phyloP scores from a whole-genome alignment of 2,329 filamentous ascomycete species.

The Aspergillus fischeri region DNA sequence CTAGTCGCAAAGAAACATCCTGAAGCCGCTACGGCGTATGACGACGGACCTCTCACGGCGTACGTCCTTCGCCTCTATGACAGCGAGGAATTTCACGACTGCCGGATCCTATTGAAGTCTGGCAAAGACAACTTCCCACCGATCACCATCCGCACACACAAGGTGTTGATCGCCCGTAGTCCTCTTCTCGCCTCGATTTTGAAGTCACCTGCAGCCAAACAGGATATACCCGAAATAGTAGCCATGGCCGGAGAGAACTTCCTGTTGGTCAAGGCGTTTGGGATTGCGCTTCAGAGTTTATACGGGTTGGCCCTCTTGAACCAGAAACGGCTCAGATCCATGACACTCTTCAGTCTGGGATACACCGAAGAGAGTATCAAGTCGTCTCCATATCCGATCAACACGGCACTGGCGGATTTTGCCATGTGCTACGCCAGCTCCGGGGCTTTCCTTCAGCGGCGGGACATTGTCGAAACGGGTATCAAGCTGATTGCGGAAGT shows the following conservation, averaged over 20 bases:
- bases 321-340: constrained; percentile 9
- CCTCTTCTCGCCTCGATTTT: constrained; percentile 18
- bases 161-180: constrained; percentile 22
- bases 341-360: constrained; percentile 11
- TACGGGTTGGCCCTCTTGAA: constrained; percentile 23
- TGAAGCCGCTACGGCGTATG: background rate
- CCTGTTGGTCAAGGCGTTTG: constrained; percentile 20
- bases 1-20: background rate
- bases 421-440: constrained; percentile 28
- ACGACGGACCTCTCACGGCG: constrained; percentile 2
- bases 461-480: constrained; percentile 21
- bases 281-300: constrained; percentile 22
- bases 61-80: constrained; percentile 15
- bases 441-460: constrained; percentile 27
- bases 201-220: background rate
- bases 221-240: constrained; percentile 8
- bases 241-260: constrained; percentile 20
- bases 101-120: constrained; percentile 18
- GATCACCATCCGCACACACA: constrained; percentile 18
- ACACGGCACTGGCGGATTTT: constrained; percentile 23
- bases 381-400: constrained; percentile 11
- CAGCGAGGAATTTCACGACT: constrained; percentile 16
- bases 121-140: constrained; percentile 12
- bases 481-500: constrained; percentile 19
- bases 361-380: constrained; percentile 7